Evolutionary conservation across 176 grass and related monocot species (phyloP).

Genomic region (Otatea glauca): DNA sequence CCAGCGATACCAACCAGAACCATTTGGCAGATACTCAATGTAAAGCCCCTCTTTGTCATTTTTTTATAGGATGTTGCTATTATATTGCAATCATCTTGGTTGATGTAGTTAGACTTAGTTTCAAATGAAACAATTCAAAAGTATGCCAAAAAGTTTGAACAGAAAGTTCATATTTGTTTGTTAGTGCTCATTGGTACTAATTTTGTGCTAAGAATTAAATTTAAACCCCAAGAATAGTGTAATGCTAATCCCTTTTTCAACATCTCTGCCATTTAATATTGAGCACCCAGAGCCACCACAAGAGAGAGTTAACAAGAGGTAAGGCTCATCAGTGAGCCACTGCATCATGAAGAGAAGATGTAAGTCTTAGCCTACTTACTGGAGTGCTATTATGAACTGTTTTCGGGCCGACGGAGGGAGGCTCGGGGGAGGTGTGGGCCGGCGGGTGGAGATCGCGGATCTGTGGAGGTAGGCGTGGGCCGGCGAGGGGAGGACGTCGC

Average conservation of each 20-base stretch:
- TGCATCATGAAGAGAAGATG: slow-evolving; percentile 32
- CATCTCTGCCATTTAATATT: slow-evolving; percentile 19
- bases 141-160: slow-evolving; percentile 20
- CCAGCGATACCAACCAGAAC: not conserved
- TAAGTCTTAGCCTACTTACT: slow-evolving; percentile 16
- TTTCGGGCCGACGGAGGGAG: too few relatives aligned
- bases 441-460: too few relatives aligned
- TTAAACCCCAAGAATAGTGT: not conserved
- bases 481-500: too few relatives aligned
- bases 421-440: too few relatives aligned
- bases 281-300: slow-evolving; percentile 18
- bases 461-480: too few relatives aligned
- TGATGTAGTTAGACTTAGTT: not conserved
- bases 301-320: slow-evolving; percentile 35
- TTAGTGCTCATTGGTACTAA: not conserved
- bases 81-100: slow-evolving; percentile 2
- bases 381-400: too few relatives aligned
- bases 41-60: slow-evolving; percentile 6
- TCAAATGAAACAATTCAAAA: not conserved
- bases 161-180: slow-evolving; percentile 8
- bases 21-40: slow-evolving; percentile 35
- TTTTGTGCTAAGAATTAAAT: slow-evolving; percentile 1
- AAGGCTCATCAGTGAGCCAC: slow-evolving; percentile 17
- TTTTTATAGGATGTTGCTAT: not conserved
- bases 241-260: slow-evolving; percentile 39